A percentile compares a stretch with the other conserved stretches of the same genome.
Evolutionary conservation across 2,329 filamentous ascomycete genomes (phyloP).

Genomic region (Aschersonia sp.): DNA sequence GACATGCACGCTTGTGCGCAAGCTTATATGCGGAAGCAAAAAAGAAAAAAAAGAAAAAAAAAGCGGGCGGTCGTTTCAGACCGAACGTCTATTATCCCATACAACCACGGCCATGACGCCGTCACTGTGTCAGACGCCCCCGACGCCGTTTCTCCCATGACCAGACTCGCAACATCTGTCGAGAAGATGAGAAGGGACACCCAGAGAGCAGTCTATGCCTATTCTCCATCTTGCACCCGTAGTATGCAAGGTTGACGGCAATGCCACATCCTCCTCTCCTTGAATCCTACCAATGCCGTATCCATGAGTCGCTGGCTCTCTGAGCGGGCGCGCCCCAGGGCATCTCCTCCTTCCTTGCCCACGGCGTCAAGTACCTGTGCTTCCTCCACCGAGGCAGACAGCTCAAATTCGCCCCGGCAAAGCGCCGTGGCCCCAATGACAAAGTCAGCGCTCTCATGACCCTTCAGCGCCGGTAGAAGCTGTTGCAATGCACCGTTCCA

Average conservation of each 20-base stretch:
- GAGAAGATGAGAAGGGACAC: too few relatives aligned
- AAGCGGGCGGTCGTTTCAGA: too few relatives aligned
- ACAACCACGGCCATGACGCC: too few relatives aligned
- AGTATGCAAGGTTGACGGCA: conserved; percentile 41
- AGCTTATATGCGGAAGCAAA: too few relatives aligned
- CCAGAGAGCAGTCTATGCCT: background rate
- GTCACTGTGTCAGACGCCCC: too few relatives aligned
- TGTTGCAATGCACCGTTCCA: conserved; percentile 80
- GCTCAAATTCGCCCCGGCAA: conserved; percentile 69
- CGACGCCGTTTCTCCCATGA: too few relatives aligned
- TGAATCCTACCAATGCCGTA: conserved; percentile 35
- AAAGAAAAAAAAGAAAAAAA: too few relatives aligned
- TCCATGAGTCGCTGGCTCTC: conserved; percentile 45
- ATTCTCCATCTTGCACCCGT: conserved; percentile 20
- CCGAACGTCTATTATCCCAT: too few relatives aligned
- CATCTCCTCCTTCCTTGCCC: conserved; percentile 10
- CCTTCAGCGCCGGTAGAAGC: conserved; percentile 46
- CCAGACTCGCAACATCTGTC: too few relatives aligned
- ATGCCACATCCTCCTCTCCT: conserved; percentile 51
- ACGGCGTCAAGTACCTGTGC: conserved; percentile 36
- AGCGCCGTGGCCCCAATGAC: conserved; percentile 59
- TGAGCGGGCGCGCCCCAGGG: conserved; percentile 23
- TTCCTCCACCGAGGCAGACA: conserved; percentile 72
- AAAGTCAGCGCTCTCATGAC: conserved; percentile 43
- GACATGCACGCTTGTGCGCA: too few relatives aligned